A percentile compares a stretch with the other conserved stretches of the same genome.
Evolutionary conservation across 1,284 basidiomycete genomes (phyloP).

Genomic region (Sanghuangporus baumii): DNA sequence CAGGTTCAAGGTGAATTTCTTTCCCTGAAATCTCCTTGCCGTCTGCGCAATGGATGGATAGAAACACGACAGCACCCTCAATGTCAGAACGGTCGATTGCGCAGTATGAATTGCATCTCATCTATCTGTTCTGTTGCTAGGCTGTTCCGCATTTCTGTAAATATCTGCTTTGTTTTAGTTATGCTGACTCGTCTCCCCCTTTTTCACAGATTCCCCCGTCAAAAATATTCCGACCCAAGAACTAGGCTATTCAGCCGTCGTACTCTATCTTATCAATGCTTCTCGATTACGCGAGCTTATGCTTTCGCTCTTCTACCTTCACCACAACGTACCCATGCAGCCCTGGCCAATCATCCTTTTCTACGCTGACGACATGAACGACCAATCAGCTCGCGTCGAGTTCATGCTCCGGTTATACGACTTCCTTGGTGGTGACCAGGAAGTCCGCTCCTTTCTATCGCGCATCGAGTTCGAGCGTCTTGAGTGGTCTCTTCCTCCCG

Average conservation of each 20-base stretch:
- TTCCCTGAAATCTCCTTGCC: not conserved
- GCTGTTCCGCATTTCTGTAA: not conserved
- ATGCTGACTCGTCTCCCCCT: not conserved
- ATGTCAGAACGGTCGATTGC: no score
- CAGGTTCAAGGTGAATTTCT: not conserved
- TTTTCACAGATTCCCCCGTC: not conserved
- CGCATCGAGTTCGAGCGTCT: conserved; percentile 3
- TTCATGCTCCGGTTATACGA: not conserved
- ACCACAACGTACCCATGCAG: not conserved
- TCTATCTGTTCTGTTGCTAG: no score
- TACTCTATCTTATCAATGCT: conserved; percentile 1
- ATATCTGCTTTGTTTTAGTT: not conserved
- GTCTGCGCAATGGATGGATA: not conserved
- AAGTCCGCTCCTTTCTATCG: not conserved
- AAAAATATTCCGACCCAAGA: not conserved
- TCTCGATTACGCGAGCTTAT: not conserved
- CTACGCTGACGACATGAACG: conserved; percentile 7
- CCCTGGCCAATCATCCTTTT: conserved; percentile 6
- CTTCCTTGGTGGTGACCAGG: conserved; percentile 4
- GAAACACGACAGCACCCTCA: no score
- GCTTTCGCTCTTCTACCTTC: not conserved
- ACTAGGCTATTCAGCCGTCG: conserved; percentile 1
- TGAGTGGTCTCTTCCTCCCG: not conserved
- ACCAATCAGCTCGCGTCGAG: not conserved
- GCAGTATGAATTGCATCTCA: no score